Evolutionary conservation across 345 rosid species (phyloP), one percentile per base, ranked within the genome.

Genomic region (Rubroshorea leprosula): DNA sequence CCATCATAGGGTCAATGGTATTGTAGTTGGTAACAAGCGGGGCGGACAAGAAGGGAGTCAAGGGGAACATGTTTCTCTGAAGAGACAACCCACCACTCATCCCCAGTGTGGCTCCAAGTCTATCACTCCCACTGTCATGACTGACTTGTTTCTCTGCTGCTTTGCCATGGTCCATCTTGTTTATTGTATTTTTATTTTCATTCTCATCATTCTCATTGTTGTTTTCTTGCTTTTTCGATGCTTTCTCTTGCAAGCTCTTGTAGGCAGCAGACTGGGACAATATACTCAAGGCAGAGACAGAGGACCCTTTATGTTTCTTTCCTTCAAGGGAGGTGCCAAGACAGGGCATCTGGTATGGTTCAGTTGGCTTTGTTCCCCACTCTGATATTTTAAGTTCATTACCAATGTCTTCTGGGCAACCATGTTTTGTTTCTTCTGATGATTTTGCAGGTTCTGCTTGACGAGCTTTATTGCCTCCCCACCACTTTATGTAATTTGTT

Each of bases 331-430:
- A 51, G 47, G 78, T 51, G 26, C 99, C 92, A 61, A 93, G 69
- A 74, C 76, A 73, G 51, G 99, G 99, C 74, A 78, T 82, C 70
- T 89, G 87, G 76, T 82, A 93, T 13, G 96, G 97, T 76, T 89
- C 91, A 55, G 92, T 79, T 45, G 80, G 76, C 38, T 71, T 80
- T 58, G 83, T 68, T 67, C 71, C 78, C 79, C 80, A 81, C 55
- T 89, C 96, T 58, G 77, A 71, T 61, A 74, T 68, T 77, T 82
- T 89, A 46, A 87, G 97, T 76, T 89, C 99, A 69, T 82, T 70
- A 27, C 81, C 75, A 15, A 80, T 54, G 64, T 85, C 97, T 65
- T 93, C 95, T 1, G 72, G 67, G 52, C 49, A 72, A 49, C 74
- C 75, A 55, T 68, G 79, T 63, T 72, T 93, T 51, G 71, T 58